Percentiles rank a stretch among this genome's conserved stretches.
Conservation (phyloP, 179 eudicot genomes). For the Gypsophila paniculata region DNA sequence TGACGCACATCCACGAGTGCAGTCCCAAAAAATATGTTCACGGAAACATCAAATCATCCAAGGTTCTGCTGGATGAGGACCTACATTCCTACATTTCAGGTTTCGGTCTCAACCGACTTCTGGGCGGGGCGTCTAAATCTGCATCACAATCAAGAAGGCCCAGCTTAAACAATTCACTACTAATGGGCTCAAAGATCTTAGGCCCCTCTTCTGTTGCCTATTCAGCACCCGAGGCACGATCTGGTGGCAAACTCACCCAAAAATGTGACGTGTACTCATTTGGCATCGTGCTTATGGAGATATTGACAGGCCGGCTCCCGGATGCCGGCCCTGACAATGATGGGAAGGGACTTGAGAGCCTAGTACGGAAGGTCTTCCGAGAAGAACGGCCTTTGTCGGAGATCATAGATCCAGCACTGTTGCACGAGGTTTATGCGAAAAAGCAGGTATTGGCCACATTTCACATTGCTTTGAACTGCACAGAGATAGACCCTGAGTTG, state of each 20-base stretch:
- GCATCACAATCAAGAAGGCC: constrained; percentile 32
- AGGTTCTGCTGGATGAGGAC: constrained; percentile 75
- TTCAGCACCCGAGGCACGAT: constrained; percentile 61
- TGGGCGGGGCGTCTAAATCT: constrained; percentile 36
- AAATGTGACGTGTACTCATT: constrained; percentile 80
- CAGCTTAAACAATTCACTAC: constrained; percentile 31
- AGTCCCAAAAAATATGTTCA: constrained; percentile 66
- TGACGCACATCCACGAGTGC: constrained; percentile 75
- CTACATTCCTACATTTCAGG: constrained; percentile 65
- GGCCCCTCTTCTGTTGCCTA: constrained; percentile 38
- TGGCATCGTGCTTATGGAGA: constrained; percentile 75
- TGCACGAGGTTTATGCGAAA: constrained; percentile 73
- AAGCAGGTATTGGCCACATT: constrained; percentile 73
- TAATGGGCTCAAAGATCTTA: constrained; percentile 30
- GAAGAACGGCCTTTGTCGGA: constrained; percentile 72
- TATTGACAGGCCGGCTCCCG: constrained; percentile 59
- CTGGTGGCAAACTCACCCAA: constrained; percentile 45
- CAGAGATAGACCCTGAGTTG: constrained; percentile 67
- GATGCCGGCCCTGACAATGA: constrained; percentile 40
- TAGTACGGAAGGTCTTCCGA: constrained; percentile 61
- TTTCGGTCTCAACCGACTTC: constrained; percentile 69
- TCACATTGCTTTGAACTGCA: constrained; percentile 73
- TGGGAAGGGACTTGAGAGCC: constrained; percentile 46
- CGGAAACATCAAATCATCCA: constrained; percentile 73
- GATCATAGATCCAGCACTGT: constrained; percentile 63